Base-by-base conservation (phyloP, 371 early-diverging fungal species). In the Saksenaea vasiformis region DNA sequence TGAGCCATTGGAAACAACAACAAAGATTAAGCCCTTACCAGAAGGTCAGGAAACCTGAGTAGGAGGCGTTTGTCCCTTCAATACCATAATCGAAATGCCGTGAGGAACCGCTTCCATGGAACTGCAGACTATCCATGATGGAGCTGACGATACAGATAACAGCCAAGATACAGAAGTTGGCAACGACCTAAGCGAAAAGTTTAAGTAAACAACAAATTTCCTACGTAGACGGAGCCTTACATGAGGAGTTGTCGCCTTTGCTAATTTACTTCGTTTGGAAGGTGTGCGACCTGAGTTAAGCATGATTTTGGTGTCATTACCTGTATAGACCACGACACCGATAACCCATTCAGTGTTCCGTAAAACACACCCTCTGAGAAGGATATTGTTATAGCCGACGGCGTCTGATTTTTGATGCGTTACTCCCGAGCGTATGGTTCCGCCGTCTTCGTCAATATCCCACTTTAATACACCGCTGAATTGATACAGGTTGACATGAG, bases 181-280 rank as follows among this genome's bases (percentile, higher is more conserved):
- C 81, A 56, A 81, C 58, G 11, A 73, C 80, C 84, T 81, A 72
- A 37, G 34, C 37, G 37, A 55, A 31, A 11, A 53, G 17, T 56
- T 28, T 28, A 9, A 47, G 51, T 22, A 19, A 8, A n/a, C 0
- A 19, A 1, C 51, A 47, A 9, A 5, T 59, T 58, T 36, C 14
- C 11, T 59, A 36, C 38, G 22, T 15, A 34, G 17, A 35, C 7
- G 27, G 34, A 39, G 5, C 43, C 75, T 73, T 85, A 93, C 91
- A 69, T 95, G 96, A 54, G 90, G 91, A 80, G 98, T 98, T 60
- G 98, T 88, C 68, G 91, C 91, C 54, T 91, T 88, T 62, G 98
- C 98, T 66, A 99, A 93, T 37, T 89, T 87, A 70, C 95, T 94
- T 27, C 95, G 90, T 76, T 99, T 99, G 61, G 91, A 91, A 2